phyloP scores from a whole-genome alignment of 257 asterid species.

The Orobanche coerulescens region DNA sequence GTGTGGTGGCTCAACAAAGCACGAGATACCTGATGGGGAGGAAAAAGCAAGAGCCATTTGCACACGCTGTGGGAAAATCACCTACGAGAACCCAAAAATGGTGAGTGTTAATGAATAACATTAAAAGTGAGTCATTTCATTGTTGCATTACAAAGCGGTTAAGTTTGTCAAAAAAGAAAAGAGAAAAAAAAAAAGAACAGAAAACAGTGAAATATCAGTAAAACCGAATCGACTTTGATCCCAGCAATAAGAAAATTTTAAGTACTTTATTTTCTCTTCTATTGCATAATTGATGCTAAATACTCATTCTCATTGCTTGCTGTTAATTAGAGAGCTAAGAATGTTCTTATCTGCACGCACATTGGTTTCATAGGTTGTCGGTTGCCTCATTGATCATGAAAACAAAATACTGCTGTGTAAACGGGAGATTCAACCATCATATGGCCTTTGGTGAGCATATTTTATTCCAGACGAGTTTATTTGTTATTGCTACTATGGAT shows the following conservation, averaged over 20 bases:
- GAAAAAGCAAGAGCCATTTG: slow-evolving; percentile 81
- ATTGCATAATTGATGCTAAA: too few species aligned
- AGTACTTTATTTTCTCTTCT: too few species aligned
- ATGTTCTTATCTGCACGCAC: too few species aligned
- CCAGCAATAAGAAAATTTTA: too few species aligned
- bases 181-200: too few species aligned
- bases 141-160: too few species aligned
- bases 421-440: slow-evolving; percentile 88
- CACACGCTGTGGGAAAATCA: slow-evolving; percentile 61
- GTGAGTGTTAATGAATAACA: slow-evolving; percentile 29
- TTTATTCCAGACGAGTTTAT: background rate
- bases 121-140: too few species aligned
- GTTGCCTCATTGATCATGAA: slow-evolving; percentile 93
- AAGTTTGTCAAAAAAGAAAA: too few species aligned
- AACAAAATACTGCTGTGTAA: slow-evolving; percentile 77
- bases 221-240: too few species aligned
- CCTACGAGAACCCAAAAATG: slow-evolving; percentile 95
- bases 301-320: background rate
- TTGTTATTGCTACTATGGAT: background rate
- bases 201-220: too few species aligned
- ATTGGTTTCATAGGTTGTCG: slow-evolving; percentile 56
- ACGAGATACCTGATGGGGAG: slow-evolving; percentile 87
- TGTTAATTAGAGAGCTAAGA: background rate
- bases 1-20: slow-evolving; percentile 89
- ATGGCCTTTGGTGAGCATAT: slow-evolving; percentile 82